These are phyloP conservation scores for Fusarium anthophilum DNA, from an alignment of 2,329 filamentous ascomycete genomes.

Conservation along the genomic window DNA sequence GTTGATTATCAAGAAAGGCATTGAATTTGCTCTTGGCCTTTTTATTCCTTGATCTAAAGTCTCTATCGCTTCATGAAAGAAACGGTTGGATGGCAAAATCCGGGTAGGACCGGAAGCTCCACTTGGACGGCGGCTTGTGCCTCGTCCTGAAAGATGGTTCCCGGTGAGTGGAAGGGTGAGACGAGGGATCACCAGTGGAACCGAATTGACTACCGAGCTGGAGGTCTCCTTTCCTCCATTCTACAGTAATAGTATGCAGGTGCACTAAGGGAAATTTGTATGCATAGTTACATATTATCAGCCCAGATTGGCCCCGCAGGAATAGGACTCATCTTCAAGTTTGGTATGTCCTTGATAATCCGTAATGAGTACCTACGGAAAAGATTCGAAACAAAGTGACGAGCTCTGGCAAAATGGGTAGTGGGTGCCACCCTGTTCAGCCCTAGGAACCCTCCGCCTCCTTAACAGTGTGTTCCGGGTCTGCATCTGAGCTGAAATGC, in stretches of 20 bases:
- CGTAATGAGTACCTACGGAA: background rate
- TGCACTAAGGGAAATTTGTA: background rate
- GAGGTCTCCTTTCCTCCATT: background rate
- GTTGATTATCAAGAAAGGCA: background rate
- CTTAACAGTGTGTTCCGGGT: slow-evolving; percentile 7
- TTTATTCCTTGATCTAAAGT: background rate
- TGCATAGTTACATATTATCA: slow-evolving; percentile 23
- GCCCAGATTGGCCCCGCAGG: background rate
- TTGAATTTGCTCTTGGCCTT: background rate
- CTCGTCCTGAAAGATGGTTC: slow-evolving; percentile 17
- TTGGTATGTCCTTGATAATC: background rate
- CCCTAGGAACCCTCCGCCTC: slow-evolving; percentile 29
- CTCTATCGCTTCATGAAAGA: slow-evolving; percentile 29
- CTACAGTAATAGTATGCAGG: background rate
- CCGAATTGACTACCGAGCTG: slow-evolving; percentile 17
- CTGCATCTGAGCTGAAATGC: slow-evolving; percentile 31
- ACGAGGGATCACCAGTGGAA: slow-evolving; percentile 19
- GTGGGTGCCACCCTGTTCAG: slow-evolving; percentile 36
- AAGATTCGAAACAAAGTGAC: slow-evolving; percentile 8
- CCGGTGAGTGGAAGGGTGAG: slow-evolving; percentile 29
- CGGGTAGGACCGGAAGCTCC: slow-evolving; percentile 26
- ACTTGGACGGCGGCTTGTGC: slow-evolving; percentile 24
- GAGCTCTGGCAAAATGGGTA: background rate
- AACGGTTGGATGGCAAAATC: slow-evolving; percentile 11
- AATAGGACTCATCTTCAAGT: background rate